Conservation (phyloP, 306 rosid genomes). For the Glycyrrhiza uralensis region DNA sequence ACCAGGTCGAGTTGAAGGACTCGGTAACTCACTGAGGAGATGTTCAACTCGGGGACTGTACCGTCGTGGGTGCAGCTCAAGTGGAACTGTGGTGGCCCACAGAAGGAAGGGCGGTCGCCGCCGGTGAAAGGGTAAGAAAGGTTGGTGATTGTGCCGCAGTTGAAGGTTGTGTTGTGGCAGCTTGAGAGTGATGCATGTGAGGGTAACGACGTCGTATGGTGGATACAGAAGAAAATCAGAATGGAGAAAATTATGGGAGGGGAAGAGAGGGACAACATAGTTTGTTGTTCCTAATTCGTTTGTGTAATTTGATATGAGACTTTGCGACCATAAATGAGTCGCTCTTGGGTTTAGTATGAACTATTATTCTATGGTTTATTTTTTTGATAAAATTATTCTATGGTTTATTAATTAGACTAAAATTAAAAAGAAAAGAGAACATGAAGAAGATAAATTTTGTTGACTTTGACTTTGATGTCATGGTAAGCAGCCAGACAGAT, state of each 20-base stretch:
- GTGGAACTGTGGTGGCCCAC: constrained; percentile 52
- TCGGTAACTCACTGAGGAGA: constrained; percentile 33
- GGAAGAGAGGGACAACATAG: constrained; percentile 8
- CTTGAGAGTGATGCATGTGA: constrained; percentile 20
- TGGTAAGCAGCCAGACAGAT: too few species aligned
- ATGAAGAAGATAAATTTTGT: constrained; percentile 25
- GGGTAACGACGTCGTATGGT: constrained; percentile 31
- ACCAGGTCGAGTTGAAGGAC: constrained; percentile 33
- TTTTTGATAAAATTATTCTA: too few species aligned
- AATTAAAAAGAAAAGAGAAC: background rate
- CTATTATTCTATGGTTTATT: background rate
- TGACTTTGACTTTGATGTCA: constrained; percentile 30
- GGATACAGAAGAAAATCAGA: constrained; percentile 20
- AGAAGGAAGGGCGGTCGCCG: constrained; percentile 39
- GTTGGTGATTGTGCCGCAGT: constrained; percentile 46
- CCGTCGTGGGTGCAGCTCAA: constrained; percentile 34
- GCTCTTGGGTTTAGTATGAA: constrained; percentile 4
- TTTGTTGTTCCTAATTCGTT: background rate
- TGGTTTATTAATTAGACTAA: too few species aligned
- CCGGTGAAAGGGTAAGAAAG: constrained; percentile 60
- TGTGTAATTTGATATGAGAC: constrained; percentile 9
- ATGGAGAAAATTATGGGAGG: background rate
- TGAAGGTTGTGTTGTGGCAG: constrained; percentile 46
- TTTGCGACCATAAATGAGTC: background rate
- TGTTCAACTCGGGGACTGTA: constrained; percentile 30